Percentiles rank a stretch among this genome's conserved stretches.
Conservation (phyloP, 495 filamentous ascomycete genomes). For the Hypoxylon fragiforme region DNA sequence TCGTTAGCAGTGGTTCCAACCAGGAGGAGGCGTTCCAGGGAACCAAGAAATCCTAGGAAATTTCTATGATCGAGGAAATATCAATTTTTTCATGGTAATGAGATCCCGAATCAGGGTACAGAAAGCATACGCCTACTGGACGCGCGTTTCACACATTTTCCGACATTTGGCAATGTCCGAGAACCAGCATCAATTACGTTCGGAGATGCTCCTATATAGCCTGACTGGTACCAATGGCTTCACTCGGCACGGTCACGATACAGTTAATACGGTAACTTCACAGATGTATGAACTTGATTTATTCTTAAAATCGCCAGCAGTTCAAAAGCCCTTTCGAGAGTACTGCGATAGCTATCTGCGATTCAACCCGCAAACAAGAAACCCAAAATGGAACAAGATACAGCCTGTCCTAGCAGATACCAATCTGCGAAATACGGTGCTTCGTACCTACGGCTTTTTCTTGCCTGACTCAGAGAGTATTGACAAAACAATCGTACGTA, state of each 20-base stretch:
- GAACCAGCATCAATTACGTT: background rate
- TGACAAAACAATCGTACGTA: background rate
- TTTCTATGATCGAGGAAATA: background rate
- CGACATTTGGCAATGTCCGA: background rate
- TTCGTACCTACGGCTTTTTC: background rate
- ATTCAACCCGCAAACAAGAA: background rate
- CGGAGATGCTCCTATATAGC: background rate
- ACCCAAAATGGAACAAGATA: slow-evolving; percentile 8
- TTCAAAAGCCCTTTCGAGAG: background rate
- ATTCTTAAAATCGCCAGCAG: slow-evolving; percentile 4
- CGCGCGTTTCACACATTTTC: background rate
- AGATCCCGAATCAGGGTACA: slow-evolving; percentile 5
- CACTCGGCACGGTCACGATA: no score
- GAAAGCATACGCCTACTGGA: background rate
- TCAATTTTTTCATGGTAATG: slow-evolving; percentile 18
- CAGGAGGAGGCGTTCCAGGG: background rate
- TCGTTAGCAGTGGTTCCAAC: background rate
- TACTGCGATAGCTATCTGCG: background rate
- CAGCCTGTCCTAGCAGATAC: background rate
- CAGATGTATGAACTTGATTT: background rate
- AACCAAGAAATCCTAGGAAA: background rate
- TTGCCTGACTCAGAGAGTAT: background rate
- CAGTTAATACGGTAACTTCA: no score
- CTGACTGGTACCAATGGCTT: background rate
- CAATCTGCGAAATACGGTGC: background rate